Evolutionary conservation across 2,329 filamentous ascomycete species (phyloP).

Genomic region (Eutypa lata): DNA sequence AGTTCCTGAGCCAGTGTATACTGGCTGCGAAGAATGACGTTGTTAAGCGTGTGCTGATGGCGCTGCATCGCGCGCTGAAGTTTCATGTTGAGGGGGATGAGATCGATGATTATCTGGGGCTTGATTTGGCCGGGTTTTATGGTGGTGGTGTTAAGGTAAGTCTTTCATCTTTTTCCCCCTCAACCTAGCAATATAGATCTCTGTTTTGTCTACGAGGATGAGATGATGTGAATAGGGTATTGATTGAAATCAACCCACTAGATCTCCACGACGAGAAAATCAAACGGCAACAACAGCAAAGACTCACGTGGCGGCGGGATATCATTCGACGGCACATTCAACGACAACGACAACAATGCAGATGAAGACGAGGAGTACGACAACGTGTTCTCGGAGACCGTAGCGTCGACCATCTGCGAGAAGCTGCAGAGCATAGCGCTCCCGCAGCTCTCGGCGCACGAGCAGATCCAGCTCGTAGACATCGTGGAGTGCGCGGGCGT

Average conservation of each 20-base stretch:
- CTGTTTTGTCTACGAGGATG: not conserved
- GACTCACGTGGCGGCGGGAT: conserved; percentile 3
- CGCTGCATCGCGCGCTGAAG: conserved; percentile 73
- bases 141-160: conserved; percentile 29
- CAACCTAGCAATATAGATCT: not conserved
- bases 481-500: conserved; percentile 81
- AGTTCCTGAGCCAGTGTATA: conserved; percentile 84
- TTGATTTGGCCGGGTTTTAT: conserved; percentile 61
- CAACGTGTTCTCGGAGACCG: conserved; percentile 66
- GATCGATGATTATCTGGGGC: conserved; percentile 73
- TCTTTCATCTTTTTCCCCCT: conserved; percentile 1
- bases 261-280: conserved; percentile 1
- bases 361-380: conserved; percentile 57
- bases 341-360: conserved; percentile 63
- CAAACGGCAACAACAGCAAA: conserved; percentile 15
- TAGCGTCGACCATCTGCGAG: conserved; percentile 69
- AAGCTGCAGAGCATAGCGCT: conserved; percentile 72
- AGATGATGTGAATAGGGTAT: conserved; percentile 13
- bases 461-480: conserved; percentile 81
- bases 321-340: conserved; percentile 16
- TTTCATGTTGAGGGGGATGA: conserved; percentile 79
- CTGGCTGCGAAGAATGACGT: conserved; percentile 71
- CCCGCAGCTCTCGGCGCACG: conserved; percentile 75
- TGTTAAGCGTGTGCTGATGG: conserved; percentile 70
- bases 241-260: too few relatives aligned